phyloP scores from a whole-genome alignment of 2,329 filamentous ascomycete genomes.

The Pseudogymnoascus verrucosus region DNA sequence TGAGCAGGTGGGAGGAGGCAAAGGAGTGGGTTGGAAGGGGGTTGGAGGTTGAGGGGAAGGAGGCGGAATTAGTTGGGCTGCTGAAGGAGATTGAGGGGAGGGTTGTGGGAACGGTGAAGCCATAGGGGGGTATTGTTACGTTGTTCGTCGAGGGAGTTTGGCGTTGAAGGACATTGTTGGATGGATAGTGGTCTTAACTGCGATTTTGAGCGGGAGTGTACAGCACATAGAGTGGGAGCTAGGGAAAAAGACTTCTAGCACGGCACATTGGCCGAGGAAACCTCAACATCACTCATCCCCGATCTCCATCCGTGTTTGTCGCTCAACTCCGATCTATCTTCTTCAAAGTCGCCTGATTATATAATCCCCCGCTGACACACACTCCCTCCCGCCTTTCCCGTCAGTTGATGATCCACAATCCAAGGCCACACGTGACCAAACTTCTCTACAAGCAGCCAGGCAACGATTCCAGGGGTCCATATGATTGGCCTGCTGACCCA shows the following conservation, averaged over 20 bases:
- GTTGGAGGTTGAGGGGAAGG: conserved; percentile 73
- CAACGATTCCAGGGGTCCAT: background rate
- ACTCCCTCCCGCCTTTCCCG: background rate
- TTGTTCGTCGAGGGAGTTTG: background rate
- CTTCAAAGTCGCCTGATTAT: background rate
- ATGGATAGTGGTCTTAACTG: conserved; percentile 5
- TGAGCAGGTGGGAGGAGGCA: conserved; percentile 80
- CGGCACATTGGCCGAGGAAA: background rate
- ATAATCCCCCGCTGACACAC: background rate
- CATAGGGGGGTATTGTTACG: background rate
- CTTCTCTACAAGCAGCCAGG: background rate
- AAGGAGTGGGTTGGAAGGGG: conserved; percentile 67
- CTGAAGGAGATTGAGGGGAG: conserved; percentile 53
- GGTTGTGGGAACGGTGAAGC: conserved; percentile 19
- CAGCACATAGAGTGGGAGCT: background rate
- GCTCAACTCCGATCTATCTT: background rate
- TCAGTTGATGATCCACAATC: background rate
- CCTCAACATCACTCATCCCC: background rate
- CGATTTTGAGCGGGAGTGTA: conserved; percentile 7
- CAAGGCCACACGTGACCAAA: background rate
- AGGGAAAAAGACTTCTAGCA: background rate
- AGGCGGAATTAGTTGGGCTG: conserved; percentile 54
- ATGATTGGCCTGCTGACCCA: conserved; percentile 5
- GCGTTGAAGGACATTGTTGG: conserved; percentile 5
- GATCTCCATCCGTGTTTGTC: background rate